Evolutionary conservation across 1,139 yeast genomes (phyloP), one percentile per base, ranked within the genome.

Genomic region (Taiozyma sp.): DNA sequence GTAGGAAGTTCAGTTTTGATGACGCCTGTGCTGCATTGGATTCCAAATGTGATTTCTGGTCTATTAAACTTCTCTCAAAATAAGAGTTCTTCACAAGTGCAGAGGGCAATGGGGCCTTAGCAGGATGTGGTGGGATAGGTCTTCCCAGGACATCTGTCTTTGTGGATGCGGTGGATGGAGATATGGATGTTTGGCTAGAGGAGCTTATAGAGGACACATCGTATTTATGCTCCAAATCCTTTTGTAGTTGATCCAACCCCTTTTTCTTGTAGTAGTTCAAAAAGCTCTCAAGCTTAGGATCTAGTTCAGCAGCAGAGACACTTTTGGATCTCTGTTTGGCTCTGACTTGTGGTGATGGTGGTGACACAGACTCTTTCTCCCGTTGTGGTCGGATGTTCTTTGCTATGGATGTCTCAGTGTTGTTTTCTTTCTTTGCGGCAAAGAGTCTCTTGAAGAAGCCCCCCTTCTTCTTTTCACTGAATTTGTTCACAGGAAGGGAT

Each of bases 241-340:
- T 53, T 23, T 59, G 58, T 58, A 73, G 53, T 63, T 72, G 63
- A 19, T 65, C 56, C 3, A 66, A 53, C 1, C 70, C 70, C 53
- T 73, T 76, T 2, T 67, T 56, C 51, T 72, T 71, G 60, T 78
- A 81, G 58, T 76, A 78, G 47, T 73, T 71, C 51, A 85, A 70
- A 60, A 83, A 85, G 49, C 80, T 83, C 42, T 80, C 79, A 41
- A 85, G 64, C 56, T 80, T 73, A 2, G 86, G 84, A 59, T 84
- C 88, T 32, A 71, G 54, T 14, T 65, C 66, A 8, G 44, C 24
- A 2, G 52, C 30, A 4, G 51, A 46, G 1, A 48, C 41, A 30
- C 53, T 47, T 10, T 54, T 23, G 1, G 64, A 59, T 46, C 55
- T 53, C 24, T 63, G 46, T 50, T 60, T 56, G 10, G 47, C 40